Base-by-base conservation (phyloP, 805 yeast genomes). In the Kregervanrija delftensis region DNA sequence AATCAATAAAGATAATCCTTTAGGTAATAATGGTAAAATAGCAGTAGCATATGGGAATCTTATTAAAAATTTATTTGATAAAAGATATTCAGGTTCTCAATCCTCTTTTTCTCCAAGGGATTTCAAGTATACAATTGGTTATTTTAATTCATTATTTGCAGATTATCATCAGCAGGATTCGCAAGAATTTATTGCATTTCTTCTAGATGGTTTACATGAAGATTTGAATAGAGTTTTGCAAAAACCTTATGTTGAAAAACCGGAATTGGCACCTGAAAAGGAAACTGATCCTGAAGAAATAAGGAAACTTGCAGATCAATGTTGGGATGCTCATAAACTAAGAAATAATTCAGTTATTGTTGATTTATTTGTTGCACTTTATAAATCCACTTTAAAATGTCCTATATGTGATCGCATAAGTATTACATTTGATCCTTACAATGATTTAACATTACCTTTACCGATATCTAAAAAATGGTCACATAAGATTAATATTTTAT, bases 381-480 rank as follows among this genome's bases (percentile, higher is more conserved):
- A 91, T 61, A 86, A 90, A 63, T 88, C 96, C 1, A 89, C 96
- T 0, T 69, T 93, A 44, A 73, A 83, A 11, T 91, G 99, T 59
- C 98, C 98, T 0, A 80, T 66, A 8, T 93, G 99, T 64, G 60
- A 72, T 14, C 83, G 83, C 53, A 76, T 86, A 8, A 83, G 95
- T 28, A 74, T 91, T 22, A 90, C 97, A 0, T 93, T 90, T 65
- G 99, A 91, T 61, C 98, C 99, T 0, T 91, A 80, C 58, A 87
- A 81, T 65, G 96, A 89, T 58, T 66, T 91, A 51, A 89, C 99
- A 0, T 66, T 91, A 37, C 98, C 98, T 0, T 68, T 91, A 17
- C 98, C 98, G 0, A 77, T 83, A 2, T 76, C 77, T 39, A 76
- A 80, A 41, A 69, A 74, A 40, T 90, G 97, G 96, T 65, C 68